phyloP scores from a whole-genome alignment of 2,329 filamentous ascomycete genomes.

The Pseudopithomyces maydicus region DNA sequence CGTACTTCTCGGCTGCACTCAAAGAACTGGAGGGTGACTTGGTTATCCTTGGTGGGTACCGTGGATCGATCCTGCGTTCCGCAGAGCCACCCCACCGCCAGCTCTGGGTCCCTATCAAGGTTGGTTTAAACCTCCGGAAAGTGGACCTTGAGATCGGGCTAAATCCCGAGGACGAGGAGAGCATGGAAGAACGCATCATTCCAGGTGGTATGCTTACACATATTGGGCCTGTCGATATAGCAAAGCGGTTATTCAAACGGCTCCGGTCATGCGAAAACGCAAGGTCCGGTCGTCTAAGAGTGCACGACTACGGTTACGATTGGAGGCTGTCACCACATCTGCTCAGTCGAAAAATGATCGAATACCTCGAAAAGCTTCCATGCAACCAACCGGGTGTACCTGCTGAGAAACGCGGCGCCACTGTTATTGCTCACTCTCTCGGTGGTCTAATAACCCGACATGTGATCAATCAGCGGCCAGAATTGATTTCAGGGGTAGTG shows the following conservation, averaged over 20 bases:
- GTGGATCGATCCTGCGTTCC: constrained; percentile 86
- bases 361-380: constrained; percentile 74
- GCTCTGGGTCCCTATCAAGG: constrained; percentile 91
- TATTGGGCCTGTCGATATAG: constrained; percentile 90
- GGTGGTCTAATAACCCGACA: constrained; percentile 88
- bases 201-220: constrained; percentile 88
- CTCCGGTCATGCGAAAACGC: constrained; percentile 76
- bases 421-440: constrained; percentile 84
- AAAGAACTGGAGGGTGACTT: constrained; percentile 79
- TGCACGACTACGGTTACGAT: constrained; percentile 94
- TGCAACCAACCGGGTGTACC: constrained; percentile 68
- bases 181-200: constrained; percentile 81
- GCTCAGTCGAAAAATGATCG: constrained; percentile 71
- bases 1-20: constrained; percentile 63
- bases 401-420: constrained; percentile 67
- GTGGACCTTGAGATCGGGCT: constrained; percentile 89
- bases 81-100: constrained; percentile 83
- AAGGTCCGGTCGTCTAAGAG: constrained; percentile 70
- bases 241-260: constrained; percentile 78
- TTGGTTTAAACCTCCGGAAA: constrained; percentile 88
- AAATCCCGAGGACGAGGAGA: constrained; percentile 79
- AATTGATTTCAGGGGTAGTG: constrained; percentile 83
- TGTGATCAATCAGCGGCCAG: constrained; percentile 81
- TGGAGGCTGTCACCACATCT: constrained; percentile 86
- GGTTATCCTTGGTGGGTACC: constrained; percentile 87